Base-by-base conservation (phyloP, 2,329 filamentous ascomycete species). In the Fusarium euwallaceae region DNA sequence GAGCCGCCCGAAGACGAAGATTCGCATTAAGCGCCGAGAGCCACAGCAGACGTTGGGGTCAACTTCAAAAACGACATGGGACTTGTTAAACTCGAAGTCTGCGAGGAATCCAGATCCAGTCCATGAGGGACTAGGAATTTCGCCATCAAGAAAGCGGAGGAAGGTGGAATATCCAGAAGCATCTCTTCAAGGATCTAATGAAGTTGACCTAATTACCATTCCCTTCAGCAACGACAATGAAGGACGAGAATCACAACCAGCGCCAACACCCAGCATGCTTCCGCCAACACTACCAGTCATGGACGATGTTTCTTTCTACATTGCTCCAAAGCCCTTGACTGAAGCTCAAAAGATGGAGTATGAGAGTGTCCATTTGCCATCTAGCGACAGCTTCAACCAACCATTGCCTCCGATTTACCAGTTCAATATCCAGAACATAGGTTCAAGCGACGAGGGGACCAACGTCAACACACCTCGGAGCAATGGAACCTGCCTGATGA, bases 291-390 rank as follows among this genome's bases (percentile, higher is more conserved):
- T 80, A 29, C 77, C 80, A 2, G 62, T 79, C 43, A 72, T 76
- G 27, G 73, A 72, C 45, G 76, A 81, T n/a, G 66, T 69, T 16
- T 80, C 81, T 7, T 79, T 84, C 64, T 79, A 81, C 64, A 77
- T 86, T 39, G 77, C 79, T 29, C 74, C 82, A 1, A 81, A 79
- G 7, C 75, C 78, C 2, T 70, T 85, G 51, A 83, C 83, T 3
- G 78, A 82, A 4, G 82, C 83, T 55, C 83, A 86, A 66, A 83
- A 81, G 73, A 70, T 79, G 64, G 77, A 84, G 53, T 86, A 86
- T 59, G 72, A 80, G 55, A 76, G 75, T 29, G 64, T 81, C 16
- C 64, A 76, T 2, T 20, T 73, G 4, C 56, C 72, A 16, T 76
- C 75, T 6, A 77, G 72, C 22, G 71, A 70, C 58, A 65, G 68